Evolutionary conservation across 1,284 basidiomycete genomes (phyloP), one percentile per base, ranked within the genome.

Genomic region (Melampsora americana): DNA sequence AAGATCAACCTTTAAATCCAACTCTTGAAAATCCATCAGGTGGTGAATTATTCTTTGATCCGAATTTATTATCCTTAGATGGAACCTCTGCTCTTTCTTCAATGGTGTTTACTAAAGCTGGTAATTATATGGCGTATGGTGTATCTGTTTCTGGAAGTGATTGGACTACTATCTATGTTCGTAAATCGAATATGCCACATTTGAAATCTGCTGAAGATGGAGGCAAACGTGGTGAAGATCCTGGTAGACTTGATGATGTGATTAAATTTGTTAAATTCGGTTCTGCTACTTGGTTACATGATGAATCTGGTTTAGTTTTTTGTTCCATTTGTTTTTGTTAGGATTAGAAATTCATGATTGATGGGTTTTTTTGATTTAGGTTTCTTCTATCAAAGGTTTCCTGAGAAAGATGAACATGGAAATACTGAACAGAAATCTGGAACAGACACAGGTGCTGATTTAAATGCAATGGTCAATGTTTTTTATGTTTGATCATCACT

Each of bases 241-340:
- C 86, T 23, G 84, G 84, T 35, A 85, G 88, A 61, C 85, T 91
- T 65, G 77, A 83, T 7, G 91, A 92, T 65, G 88, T 89, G 78
- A 83, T 92, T 77, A 86, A 88, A 72, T 90, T 87, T 80, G 89
- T 90, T 79, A 92, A 92, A 81, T 92, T 91, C 83, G 89, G 89
- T 0, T 83, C 83, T 12, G 86, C 92, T 67, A 84, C 85, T 42
- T 92, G 91, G 91, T 88, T 88, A 9, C 87, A 88, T 74, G 90
- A 92, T 82, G 89, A 87, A 74, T 88, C 72, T 11, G 72, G 72
- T 75, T 20, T 18, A 18, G 12, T 30, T 30, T 5, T 9, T 20
- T 64, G 14, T 48, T 48, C n/a, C n/a, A n/a, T n/a, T n/a, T n/a
- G n/a, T n/a, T n/a, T n/a, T n/a, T n/a, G n/a, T n/a, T n/a, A n/a